phyloP scores from a whole-genome alignment of 352 stramenopile genomes.

The Globisporangium cystogenes region DNA sequence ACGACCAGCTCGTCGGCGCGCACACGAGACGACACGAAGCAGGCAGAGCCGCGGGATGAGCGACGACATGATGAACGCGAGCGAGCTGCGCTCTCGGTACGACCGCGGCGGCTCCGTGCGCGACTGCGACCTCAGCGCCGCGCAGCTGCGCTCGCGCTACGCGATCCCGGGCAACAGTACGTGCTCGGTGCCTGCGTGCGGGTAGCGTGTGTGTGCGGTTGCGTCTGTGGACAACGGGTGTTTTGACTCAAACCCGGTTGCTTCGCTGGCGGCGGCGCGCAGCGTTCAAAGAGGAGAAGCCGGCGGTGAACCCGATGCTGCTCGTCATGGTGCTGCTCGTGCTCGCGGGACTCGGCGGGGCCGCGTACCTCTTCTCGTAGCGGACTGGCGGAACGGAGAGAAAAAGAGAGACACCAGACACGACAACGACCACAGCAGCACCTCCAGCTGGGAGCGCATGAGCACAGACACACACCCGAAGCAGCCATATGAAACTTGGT shows the following conservation, averaged over 20 bases:
- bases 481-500: not conserved
- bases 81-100: conserved; percentile 69
- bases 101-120: conserved; percentile 65
- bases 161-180: conserved; percentile 79
- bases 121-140: conserved; percentile 72
- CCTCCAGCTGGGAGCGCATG: not conserved
- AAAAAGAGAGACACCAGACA: not conserved
- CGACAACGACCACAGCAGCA: not conserved
- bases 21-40: too few species aligned
- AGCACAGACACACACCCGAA: not conserved
- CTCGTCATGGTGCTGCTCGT: conserved; percentile 44
- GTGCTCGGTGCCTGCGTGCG: conserved; percentile 6
- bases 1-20: too few species aligned
- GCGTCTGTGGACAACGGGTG: too few species aligned
- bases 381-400: not conserved
- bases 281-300: conserved; percentile 68
- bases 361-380: conserved; percentile 51
- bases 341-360: conserved; percentile 40
- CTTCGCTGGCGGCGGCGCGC: conserved; percentile 1
- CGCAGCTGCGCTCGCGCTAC: conserved; percentile 72
- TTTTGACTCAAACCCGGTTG: too few species aligned
- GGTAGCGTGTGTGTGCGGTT: not conserved
- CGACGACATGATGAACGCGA: conserved; percentile 62
- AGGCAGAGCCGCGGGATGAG: conserved; percentile 13
- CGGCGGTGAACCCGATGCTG: conserved; percentile 36